Evolutionary conservation across 805 yeast species (phyloP).

Genomic region (Dipodascopsis tothii): DNA sequence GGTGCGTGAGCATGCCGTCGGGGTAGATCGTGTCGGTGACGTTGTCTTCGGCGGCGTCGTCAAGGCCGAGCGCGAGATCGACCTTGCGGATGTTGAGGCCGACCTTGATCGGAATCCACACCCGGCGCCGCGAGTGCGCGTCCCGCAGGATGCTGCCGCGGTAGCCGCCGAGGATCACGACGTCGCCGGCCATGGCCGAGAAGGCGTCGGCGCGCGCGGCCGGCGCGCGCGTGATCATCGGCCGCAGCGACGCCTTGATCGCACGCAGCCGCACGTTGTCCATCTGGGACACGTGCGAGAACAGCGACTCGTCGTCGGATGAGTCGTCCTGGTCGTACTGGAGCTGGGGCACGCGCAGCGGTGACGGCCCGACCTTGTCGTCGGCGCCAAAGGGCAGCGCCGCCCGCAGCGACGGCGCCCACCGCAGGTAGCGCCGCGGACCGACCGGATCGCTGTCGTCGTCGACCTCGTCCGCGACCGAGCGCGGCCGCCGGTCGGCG

Average conservation of each 20-base stretch:
- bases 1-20: constrained; percentile 68
- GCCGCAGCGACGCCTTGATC: constrained; percentile 52
- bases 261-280: constrained; percentile 68
- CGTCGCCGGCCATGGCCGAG: constrained; percentile 60
- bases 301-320: constrained; percentile 27
- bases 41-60: constrained; percentile 55
- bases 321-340: neutral
- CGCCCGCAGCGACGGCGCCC: neutral
- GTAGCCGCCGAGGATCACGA: constrained; percentile 79
- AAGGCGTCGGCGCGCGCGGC: constrained; percentile 16
- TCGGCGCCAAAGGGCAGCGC: neutral
- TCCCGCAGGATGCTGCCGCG: constrained; percentile 76
- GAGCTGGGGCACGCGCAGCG: neutral
- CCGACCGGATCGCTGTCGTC: neutral
- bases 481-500: neutral
- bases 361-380: neutral
- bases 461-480: neutral
- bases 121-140: constrained; percentile 50
- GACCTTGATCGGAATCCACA: constrained; percentile 83
- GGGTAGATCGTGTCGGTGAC: constrained; percentile 53
- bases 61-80: constrained; percentile 66
- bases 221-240: constrained; percentile 35
- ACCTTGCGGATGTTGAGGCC: constrained; percentile 68
- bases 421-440: neutral
- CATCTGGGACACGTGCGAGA: constrained; percentile 44